Evolutionary conservation across 495 filamentous ascomycete species (phyloP).

Genomic region (Lepraria neglecta): DNA sequence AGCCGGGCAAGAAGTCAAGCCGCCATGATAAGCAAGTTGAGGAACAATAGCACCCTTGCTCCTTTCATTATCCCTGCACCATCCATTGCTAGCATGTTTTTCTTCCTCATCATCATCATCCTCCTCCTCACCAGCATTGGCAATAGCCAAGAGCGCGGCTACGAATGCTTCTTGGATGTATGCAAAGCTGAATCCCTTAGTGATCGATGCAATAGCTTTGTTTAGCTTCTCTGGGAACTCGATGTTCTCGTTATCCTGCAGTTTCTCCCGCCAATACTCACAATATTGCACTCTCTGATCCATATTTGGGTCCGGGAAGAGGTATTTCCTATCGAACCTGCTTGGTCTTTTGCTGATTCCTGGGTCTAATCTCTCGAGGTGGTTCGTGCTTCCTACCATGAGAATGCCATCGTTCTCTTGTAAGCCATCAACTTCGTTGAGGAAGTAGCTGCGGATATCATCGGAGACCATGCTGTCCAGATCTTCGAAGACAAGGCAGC

Average conservation of each 20-base stretch:
- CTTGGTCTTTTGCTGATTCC: constrained; percentile 59
- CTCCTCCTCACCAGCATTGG: background rate
- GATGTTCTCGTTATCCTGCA: constrained; percentile 45
- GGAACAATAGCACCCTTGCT: no score
- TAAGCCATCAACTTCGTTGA: constrained; percentile 67
- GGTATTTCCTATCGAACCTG: constrained; percentile 60
- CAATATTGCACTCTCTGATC: constrained; percentile 51
- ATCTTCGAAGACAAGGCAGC: constrained; percentile 57
- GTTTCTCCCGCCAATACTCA: constrained; percentile 52
- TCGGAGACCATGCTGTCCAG: constrained; percentile 55
- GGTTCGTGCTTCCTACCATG: constrained; percentile 60
- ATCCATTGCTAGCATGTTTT: background rate
- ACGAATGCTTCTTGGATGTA: constrained; percentile 59
- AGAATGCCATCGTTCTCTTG: constrained; percentile 61
- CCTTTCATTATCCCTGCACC: no score
- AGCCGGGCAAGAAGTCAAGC: no score
- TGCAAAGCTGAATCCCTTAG: constrained; percentile 56
- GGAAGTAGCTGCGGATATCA: constrained; percentile 53
- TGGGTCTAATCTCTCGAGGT: constrained; percentile 52
- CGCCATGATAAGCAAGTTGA: no score
- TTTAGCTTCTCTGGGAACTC: constrained; percentile 50
- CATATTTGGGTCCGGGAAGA: constrained; percentile 48
- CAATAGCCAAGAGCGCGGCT: constrained; percentile 13
- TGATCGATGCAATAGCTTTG: constrained; percentile 50
- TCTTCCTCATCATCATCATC: background rate